Conservation (phyloP, 495 filamentous ascomycete species). For the Trichocladium antarcticum region DNA sequence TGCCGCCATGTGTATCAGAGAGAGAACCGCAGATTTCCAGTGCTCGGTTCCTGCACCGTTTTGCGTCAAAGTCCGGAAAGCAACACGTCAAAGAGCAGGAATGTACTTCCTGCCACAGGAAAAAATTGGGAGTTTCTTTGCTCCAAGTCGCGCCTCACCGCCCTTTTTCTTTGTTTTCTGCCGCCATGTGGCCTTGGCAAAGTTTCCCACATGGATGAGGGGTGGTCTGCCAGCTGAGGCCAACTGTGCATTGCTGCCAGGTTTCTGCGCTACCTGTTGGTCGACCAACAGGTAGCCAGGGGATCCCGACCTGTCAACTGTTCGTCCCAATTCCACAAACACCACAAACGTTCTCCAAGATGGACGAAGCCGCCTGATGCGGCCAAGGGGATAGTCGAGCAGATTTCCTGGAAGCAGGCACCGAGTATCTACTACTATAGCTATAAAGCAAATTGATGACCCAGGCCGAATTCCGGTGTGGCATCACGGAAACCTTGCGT, state of each 20-base stretch:
- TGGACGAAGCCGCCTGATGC: too few relatives aligned
- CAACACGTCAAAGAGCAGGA: conserved; percentile 2
- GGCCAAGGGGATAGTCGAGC: too few relatives aligned
- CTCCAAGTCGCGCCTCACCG: conserved; percentile 10
- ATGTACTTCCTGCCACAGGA: neutral
- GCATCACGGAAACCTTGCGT: too few relatives aligned
- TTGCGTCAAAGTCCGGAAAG: neutral
- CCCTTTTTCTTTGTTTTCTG: conserved; percentile 12
- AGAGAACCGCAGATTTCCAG: neutral
- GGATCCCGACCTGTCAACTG: too few relatives aligned
- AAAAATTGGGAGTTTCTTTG: conserved; percentile 6
- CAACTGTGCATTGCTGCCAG: conserved; percentile 1
- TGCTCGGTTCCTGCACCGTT: neutral
- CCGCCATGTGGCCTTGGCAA: neutral
- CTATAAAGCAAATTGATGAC: too few relatives aligned
- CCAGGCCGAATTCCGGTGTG: too few relatives aligned
- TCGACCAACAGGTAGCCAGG: too few relatives aligned
- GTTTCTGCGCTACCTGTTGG: neutral
- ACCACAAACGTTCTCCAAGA: too few relatives aligned
- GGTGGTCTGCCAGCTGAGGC: neutral
- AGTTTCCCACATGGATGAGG: too few relatives aligned
- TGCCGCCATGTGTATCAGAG: conserved; percentile 21
- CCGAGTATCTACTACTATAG: too few relatives aligned
- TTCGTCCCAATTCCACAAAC: too few relatives aligned
- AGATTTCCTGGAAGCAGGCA: too few relatives aligned